Conservation (phyloP, 75 land plant species). For the Ceratopteris richardii region DNA sequence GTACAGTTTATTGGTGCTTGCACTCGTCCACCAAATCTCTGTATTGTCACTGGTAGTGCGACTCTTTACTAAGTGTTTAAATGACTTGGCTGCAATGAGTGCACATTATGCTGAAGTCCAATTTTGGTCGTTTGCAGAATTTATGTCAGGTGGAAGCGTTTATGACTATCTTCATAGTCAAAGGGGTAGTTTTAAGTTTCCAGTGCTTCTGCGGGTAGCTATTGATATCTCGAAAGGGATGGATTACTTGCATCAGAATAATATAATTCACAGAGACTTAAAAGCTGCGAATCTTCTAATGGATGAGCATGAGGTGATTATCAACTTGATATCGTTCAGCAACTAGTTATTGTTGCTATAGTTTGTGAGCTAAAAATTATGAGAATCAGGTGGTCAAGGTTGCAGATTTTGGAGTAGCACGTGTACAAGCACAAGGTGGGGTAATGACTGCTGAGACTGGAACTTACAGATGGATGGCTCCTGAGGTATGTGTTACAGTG, state of each 20-base stretch:
- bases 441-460: conserved; percentile 97
- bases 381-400: conserved; percentile 78
- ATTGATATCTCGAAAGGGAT: conserved; percentile 96
- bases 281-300: too few relatives aligned
- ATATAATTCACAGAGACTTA: too few relatives aligned
- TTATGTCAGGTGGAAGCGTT: conserved; percentile 97
- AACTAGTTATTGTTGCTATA: background rate
- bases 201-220: conserved; percentile 71
- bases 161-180: too few relatives aligned
- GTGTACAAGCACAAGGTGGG: conserved; percentile 67
- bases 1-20: too few relatives aligned
- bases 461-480: conserved; percentile 99
- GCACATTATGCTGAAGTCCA: too few relatives aligned
- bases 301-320: conserved; percentile 88
- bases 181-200: conserved; percentile 73
- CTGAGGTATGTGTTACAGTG: conserved; percentile 50
- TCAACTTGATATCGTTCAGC: too few relatives aligned
- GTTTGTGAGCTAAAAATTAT: conserved; percentile 23
- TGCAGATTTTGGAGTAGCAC: conserved; percentile 97
- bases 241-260: too few relatives aligned
- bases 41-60: too few relatives aligned
- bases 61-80: too few relatives aligned
- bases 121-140: conserved; percentile 51
- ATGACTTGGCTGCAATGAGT: too few relatives aligned
- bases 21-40: too few relatives aligned